Conservation (phyloP, 352 stramenopile species). For the Chrysophaeum taylorii region DNA sequence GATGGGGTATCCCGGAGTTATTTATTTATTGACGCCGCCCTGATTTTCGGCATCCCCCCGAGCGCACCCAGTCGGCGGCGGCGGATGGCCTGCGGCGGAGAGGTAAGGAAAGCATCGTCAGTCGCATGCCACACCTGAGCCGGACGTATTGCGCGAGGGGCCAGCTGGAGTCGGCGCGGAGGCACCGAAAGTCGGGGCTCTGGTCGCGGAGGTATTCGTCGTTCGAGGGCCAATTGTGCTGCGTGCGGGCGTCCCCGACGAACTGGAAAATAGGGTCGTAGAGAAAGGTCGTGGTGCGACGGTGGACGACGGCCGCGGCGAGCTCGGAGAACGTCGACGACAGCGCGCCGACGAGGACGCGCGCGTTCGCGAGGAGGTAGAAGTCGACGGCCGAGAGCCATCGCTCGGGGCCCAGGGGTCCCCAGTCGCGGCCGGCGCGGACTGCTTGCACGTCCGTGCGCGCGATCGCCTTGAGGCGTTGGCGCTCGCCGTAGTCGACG, state of each 20-base stretch:
- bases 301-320: neutral
- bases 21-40: too few relatives aligned
- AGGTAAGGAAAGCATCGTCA: too few relatives aligned
- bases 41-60: too few relatives aligned
- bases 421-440: neutral
- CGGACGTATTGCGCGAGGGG: constrained; percentile 1
- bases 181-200: neutral
- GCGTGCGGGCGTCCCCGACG: neutral
- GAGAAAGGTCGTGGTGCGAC: neutral
- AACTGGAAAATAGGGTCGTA: neutral
- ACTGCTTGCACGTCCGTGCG: neutral
- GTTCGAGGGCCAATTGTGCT: neutral
- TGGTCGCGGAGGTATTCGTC: neutral
- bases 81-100: too few relatives aligned
- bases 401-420: neutral
- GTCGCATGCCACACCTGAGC: too few relatives aligned
- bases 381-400: neutral
- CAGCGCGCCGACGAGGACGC: neutral
- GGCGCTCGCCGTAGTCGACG: neutral
- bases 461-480: neutral
- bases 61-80: too few relatives aligned
- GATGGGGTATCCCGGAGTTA: too few relatives aligned
- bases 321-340: constrained; percentile 4
- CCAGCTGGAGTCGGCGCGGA: neutral
- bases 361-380: neutral